Evolutionary conservation across 2,329 filamentous ascomycete species (phyloP), one percentile per base, ranked within the genome.

Genomic region (Hypoxylon sp.): DNA sequence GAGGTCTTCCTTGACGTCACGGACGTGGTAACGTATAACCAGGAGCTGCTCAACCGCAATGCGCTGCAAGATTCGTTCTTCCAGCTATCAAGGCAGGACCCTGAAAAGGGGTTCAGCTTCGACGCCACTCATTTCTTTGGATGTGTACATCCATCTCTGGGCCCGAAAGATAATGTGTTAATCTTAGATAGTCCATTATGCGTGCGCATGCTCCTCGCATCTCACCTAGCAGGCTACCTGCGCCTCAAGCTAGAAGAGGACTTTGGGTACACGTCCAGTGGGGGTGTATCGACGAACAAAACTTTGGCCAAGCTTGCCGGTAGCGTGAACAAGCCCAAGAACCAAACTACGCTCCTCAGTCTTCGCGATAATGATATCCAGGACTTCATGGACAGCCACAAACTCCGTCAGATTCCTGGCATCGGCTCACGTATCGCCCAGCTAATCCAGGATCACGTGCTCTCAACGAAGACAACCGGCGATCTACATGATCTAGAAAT

Each of bases 1-100:
- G 96, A 98, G 83, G 90, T 97, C 2, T 93, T 90, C 75, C 80
- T 93, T 80, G 93, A 98, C 75, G 92, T 95, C 46, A 95, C 93
- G 7, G 93, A 97, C 70, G 89, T 98, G 71, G 83, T 98, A 60
- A 87, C 91, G 46, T 97, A 94, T 82, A 98, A 98, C 76, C 74
- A 90, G 56, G 84, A 84, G 17, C 83, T 93, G 25, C 79, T 98
- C 49, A 97, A 95, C 76, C 79, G 73, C 19, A 83, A 90, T 73
- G 84, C 90, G 64, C 80, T 94, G 51, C 70, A 77, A 0, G 78
- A 89, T 56, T 94, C 93, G 0, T 98, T 94, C 82, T 98, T 98
- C 78, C 89, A 90, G 73, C 85, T 97, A 14, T 90, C 90, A 53
- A 86, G 82, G 49, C 81, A 85, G 41, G 91, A 97, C 75, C 93